Base-by-base conservation (phyloP, 2,329 filamentous ascomycete genomes). In the Colletotrichum tamarilloi region DNA sequence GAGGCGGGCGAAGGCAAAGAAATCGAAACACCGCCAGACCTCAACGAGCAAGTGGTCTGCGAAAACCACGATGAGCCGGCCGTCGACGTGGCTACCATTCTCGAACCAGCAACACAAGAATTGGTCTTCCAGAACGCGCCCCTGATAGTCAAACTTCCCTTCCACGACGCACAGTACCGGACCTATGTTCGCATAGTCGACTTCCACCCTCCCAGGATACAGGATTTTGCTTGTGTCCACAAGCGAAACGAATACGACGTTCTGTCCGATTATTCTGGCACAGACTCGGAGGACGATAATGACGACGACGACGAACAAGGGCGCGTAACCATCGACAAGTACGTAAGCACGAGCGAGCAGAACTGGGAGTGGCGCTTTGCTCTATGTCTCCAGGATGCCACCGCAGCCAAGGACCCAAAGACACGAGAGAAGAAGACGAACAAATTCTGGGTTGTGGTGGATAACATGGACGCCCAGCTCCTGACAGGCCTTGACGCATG, bases 311-410 rank as follows among this genome's bases (percentile, higher is more conserved):
- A 78, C 24, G 78, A 80, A 6, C 52, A 64, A 16, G 75, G 8
- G 42, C 19, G 19, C n/a, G 42, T 72, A 58, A 78, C 70, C 4
- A 68, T 79, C 14, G 72, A 78, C 30, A 76, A 76, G 4, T 79
- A 77, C n/a, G 57, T 79, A 2, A 35, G 12, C 7, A 35, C n/a
- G 73, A 1, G 77, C 76, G 49, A 75, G 6, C 79, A 76, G 14
- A 78, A 81, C 8, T 98, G 94, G 93, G 91, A 97, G 81, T 98
- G 95, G 95, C 88, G 90, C 16, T 98, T 98, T 81, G 90, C 89
- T 26, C 86, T 98, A 28, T 86, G 93, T 14, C 89, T 98, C 1
- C 93, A 97, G 81, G 94, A 95, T 75, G 91, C 89, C 0, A 80
- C 83, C 77, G 56, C 75, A 76, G 38, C 68, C 30, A 70, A 77